Base-by-base conservation (phyloP, 2,329 filamentous ascomycete genomes). In the Curvularia sp. region DNA sequence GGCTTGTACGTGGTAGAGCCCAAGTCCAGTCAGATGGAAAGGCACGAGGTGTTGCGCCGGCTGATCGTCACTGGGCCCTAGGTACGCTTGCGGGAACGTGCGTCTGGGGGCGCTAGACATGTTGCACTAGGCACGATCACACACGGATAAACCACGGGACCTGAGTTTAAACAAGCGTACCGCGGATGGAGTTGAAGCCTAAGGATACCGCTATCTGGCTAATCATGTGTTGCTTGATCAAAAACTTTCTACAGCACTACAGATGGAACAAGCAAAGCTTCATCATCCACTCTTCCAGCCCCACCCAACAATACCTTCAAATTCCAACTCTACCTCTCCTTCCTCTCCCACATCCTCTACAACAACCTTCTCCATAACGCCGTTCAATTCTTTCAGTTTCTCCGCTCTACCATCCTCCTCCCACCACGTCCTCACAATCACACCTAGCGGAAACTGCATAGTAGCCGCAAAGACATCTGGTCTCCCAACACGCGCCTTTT, bases 31-130 rank as follows among this genome's bases (percentile, higher is more conserved):
- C 55, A 28, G 21, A 42, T 5, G 21, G 36, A 21, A 12, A 36
- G 51, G 50, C 59, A 61, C 55, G 43, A 55, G 43, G 41, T 42
- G 53, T 41, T 48, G 57, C 53, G 34, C 50, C 60, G 60, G 64
- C 51, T 62, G 64, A 68, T 65, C 61, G 54, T 32, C 57, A 36
- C 34, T 56, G 25, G 43, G 45, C 18, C 38, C 36, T 21, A 27
- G 19, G 7, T 46, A 12, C 30, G 34, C 19, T 39, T 36, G 34
- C 34, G 34, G 34, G 34, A 36, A 18, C 34, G 34, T 36, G 34
- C 34, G 34, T 36, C 34, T 5, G 34, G 34, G 15, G 34, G 32
- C 12, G 15, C 34, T 36, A 36, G 34, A 18, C 34, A 15, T 36
- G 15, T 36, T 15, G 5, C 34, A 36, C 15, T 5, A 36, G 1